phyloP scores from a whole-genome alignment of 208 protist genomes.

The Leptomonas seymouri region DNA sequence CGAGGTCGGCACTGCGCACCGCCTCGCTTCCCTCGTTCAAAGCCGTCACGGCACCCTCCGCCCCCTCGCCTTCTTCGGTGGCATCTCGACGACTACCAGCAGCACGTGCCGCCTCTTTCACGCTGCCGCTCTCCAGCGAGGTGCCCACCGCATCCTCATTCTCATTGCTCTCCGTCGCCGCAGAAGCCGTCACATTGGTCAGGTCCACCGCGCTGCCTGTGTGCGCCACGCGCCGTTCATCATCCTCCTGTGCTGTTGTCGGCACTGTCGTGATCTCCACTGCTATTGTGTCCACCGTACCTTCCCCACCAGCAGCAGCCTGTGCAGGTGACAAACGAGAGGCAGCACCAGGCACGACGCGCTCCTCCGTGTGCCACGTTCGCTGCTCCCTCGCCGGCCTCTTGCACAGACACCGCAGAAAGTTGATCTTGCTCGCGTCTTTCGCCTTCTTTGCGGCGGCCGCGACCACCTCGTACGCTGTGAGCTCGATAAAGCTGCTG shows the following conservation, averaged over 20 bases:
- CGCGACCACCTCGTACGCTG: slow-evolving; percentile 32
- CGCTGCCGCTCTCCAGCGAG: slow-evolving; percentile 2
- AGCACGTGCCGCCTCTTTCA: slow-evolving; percentile 13
- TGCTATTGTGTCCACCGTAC: neutral
- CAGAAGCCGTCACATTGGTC: slow-evolving; percentile 5
- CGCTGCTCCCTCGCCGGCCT: slow-evolving; percentile 9
- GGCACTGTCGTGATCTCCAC: neutral
- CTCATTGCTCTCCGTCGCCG: neutral
- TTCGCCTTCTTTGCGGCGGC: neutral
- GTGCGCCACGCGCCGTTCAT: neutral
- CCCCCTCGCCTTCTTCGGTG: slow-evolving; percentile 5
- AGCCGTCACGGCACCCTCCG: neutral
- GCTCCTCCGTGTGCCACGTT: slow-evolving; percentile 24
- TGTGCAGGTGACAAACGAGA: too few relatives aligned
- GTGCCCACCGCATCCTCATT: neutral
- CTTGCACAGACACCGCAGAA: slow-evolving; percentile 11
- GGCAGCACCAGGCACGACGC: neutral
- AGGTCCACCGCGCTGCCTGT: slow-evolving; percentile 2
- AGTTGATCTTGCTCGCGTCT: neutral
- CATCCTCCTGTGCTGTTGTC: neutral
- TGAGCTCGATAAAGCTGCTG: slow-evolving; percentile 8
- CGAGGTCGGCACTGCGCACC: neutral
- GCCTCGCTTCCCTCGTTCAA: neutral
- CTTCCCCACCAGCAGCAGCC: too few relatives aligned
- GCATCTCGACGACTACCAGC: slow-evolving; percentile 2